phyloP scores from a whole-genome alignment of 1,284 basidiomycete species.

The Ustanciosporium gigantosporum region DNA sequence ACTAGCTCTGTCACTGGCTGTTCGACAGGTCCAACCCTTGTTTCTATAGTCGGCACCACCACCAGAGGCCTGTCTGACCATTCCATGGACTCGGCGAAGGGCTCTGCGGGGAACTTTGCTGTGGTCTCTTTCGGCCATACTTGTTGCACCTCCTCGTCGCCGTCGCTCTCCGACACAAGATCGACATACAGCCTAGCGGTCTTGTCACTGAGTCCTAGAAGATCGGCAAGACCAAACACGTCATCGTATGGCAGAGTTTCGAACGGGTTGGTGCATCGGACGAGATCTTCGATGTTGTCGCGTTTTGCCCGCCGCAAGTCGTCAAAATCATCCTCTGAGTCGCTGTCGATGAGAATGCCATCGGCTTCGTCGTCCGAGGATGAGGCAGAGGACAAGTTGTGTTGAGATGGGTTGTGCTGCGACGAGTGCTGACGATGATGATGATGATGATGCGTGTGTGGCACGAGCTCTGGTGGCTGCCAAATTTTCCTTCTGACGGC shows the following conservation, averaged over 20 bases:
- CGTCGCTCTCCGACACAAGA: slow-evolving; percentile 12
- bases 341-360: slow-evolving; percentile 21
- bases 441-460: no score
- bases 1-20: no score
- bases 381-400: no score
- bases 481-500: not conserved
- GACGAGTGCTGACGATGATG: no score
- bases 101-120: not conserved
- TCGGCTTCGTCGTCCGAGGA: slow-evolving; percentile 22
- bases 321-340: slow-evolving; percentile 28
- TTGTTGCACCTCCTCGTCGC: not conserved
- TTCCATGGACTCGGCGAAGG: no score
- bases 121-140: no score
- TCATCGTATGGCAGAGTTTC: slow-evolving; percentile 36
- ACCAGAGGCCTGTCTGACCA: not conserved
- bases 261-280: slow-evolving; percentile 24
- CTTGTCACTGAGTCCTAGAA: slow-evolving; percentile 15
- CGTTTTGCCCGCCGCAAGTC: slow-evolving; percentile 19
- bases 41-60: no score
- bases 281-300: slow-evolving; percentile 30
- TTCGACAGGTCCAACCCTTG: no score
- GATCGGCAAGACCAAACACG: slow-evolving; percentile 25
- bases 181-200: slow-evolving; percentile 20
- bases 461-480: not conserved
- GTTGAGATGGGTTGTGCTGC: no score